phyloP scores from a whole-genome alignment of 345 rosid genomes.

The Excoecaria agallocha region DNA sequence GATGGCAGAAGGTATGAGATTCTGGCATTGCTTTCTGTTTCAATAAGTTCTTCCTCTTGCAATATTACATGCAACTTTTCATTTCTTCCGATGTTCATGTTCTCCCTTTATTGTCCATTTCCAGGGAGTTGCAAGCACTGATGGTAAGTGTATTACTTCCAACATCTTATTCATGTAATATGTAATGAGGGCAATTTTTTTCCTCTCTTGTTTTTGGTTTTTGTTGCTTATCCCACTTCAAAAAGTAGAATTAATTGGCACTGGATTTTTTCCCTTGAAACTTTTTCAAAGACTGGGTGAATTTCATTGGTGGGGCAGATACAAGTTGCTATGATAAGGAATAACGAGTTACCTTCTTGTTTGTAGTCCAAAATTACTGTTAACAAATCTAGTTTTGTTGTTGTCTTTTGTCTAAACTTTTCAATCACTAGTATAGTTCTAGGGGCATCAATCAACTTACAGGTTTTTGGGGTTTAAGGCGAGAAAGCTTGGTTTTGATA shows the following conservation, averaged over 20 bases:
- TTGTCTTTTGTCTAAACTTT: conserved; percentile 5
- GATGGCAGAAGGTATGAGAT: conserved; percentile 87
- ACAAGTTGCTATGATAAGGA: neutral
- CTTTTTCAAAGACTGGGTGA: neutral
- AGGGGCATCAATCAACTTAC: conserved; percentile 7
- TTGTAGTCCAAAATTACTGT: neutral
- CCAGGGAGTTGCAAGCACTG: conserved; percentile 98
- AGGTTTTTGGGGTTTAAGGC: neutral
- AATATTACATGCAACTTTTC: conserved; percentile 11
- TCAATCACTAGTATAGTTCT: neutral
- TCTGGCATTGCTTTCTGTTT: conserved; percentile 10
- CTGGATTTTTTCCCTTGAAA: neutral
- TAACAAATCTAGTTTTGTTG: neutral
- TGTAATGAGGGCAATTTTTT: neutral
- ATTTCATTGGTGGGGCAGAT: neutral
- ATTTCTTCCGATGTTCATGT: conserved; percentile 15
- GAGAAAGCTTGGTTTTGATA: neutral
- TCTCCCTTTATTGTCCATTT: conserved; percentile 24
- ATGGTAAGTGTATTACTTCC: conserved; percentile 54
- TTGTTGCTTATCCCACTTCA: neutral
- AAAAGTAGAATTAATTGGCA: neutral
- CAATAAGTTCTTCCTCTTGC: neutral
- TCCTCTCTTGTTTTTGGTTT: neutral
- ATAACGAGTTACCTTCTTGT: neutral
- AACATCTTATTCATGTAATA: neutral